Percentiles rank a stretch among this genome's conserved stretches.
phyloP scores from a whole-genome alignment of 208 protist species.

The Crithidia mellificae region DNA sequence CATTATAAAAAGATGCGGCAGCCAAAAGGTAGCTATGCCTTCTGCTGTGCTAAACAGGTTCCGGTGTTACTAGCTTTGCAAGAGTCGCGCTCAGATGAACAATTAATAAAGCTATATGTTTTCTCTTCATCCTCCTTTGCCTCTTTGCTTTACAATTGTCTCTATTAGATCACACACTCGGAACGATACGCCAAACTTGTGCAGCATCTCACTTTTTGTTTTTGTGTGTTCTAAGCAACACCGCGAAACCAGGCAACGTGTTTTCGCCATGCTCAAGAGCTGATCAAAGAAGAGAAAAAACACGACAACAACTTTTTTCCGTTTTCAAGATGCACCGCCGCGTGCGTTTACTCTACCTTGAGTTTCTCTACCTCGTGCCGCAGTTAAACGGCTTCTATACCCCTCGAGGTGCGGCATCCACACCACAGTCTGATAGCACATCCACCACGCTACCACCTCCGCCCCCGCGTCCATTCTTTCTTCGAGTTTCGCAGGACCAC shows the following conservation, averaged over 20 bases:
- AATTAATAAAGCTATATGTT: background rate
- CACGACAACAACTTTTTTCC: too few species aligned
- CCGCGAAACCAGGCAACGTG: too few species aligned
- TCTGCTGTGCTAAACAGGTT: too few species aligned
- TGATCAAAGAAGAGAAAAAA: too few species aligned
- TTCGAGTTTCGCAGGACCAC: conserved; percentile 19
- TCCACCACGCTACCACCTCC: background rate
- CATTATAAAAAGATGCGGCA: too few species aligned
- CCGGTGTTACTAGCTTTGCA: too few species aligned
- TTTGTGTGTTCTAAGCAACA: background rate
- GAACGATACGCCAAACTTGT: background rate
- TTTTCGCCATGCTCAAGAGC: too few species aligned
- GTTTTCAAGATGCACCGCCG: conserved; percentile 45
- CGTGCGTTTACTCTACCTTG: conserved; percentile 63
- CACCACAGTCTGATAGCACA: background rate
- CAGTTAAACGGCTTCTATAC: conserved; percentile 33
- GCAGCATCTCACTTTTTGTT: conserved; percentile 19
- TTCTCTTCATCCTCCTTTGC: background rate
- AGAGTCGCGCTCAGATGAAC: too few species aligned
- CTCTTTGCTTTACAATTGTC: background rate
- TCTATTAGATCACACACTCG: background rate
- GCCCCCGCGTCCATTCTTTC: conserved; percentile 6
- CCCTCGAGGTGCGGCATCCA: background rate
- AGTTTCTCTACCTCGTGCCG: conserved; percentile 69
- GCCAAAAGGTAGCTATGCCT: too few species aligned